Conservation (phyloP, 1,284 basidiomycete genomes). For the Ceraceosorus guamensis region DNA sequence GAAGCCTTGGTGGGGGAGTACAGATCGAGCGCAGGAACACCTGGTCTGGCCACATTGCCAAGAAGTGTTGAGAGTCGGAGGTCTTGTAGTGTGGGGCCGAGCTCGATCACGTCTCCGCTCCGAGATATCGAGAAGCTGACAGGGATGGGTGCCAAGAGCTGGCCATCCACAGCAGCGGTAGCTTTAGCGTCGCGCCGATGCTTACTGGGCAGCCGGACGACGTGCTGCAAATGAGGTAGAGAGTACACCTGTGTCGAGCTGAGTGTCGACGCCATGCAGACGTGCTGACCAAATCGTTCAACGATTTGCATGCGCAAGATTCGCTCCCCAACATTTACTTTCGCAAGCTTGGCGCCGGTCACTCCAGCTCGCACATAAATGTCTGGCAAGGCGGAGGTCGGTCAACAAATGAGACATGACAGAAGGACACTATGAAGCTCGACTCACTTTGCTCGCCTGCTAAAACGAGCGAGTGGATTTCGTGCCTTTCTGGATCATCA, state of each 20-base stretch:
- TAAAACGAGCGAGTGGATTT: conserved; percentile 11
- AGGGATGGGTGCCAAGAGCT: neutral
- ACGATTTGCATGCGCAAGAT: conserved; percentile 28
- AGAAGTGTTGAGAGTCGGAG: conserved; percentile 40
- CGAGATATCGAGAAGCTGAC: conserved; percentile 21
- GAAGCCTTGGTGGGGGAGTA: conserved; percentile 11
- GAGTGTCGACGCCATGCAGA: conserved; percentile 21
- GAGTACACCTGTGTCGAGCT: conserved; percentile 30
- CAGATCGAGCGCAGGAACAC: conserved; percentile 27
- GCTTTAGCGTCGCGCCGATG: conserved; percentile 17
- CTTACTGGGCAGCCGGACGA: conserved; percentile 31
- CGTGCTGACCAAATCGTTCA: conserved; percentile 20
- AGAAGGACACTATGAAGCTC: no score
- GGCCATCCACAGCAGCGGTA: no score
- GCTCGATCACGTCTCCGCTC: conserved; percentile 39
- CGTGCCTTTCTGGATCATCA: neutral
- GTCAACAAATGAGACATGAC: no score
- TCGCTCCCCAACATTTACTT: conserved; percentile 25
- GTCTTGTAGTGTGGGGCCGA: conserved; percentile 33
- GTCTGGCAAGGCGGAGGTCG: no score
- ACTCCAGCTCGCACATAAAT: conserved; percentile 18
- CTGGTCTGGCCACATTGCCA: conserved; percentile 26
- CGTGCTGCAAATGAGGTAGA: conserved; percentile 28
- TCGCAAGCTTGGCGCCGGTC: conserved; percentile 24
- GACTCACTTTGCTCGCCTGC: no score